Base-by-base conservation (phyloP, 495 filamentous ascomycete genomes). In the Xylaria grammica region DNA sequence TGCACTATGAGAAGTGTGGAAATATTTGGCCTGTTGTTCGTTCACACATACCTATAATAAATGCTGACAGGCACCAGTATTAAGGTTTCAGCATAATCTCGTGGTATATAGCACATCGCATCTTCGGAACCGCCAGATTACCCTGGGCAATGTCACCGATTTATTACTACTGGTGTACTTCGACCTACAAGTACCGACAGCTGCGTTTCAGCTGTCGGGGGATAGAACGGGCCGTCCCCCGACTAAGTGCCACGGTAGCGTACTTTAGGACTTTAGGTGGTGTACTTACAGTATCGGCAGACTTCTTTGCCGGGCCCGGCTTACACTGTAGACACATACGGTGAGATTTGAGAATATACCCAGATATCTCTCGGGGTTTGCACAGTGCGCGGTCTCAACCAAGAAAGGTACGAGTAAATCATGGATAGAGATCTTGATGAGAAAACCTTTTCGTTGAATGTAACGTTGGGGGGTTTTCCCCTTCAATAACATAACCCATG, bases 61-160 rank as follows among this genome's bases (percentile, higher is more conserved):
- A 6, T 2, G n/a, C 2, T 11, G 32, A 42, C 22, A 40, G 58
- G 46, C 15, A 42, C 17, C 44, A 52, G n/a, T 27, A 30, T 54
- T 29, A 48, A 19, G 50, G 40, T 34, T 54, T 36, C 30, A 55
- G 22, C 60, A 55, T 24, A 40, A 63, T 63, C 60, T 42, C 40
- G 50, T 36, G 50, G 50, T 22, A 29, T 30, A 48, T 49, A 17
- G 60, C 22, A 44, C 34, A 44, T 40, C 22, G 34, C 34, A 51
- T 61, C 42, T 51, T 51, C 58, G 46, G 32, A 51, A 51, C 32
- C 55, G 32, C 13, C 40, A 58, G 26, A 58, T 34, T 17, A 2
- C n/a, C 1, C 55, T 42, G 4, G 26, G 40, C 36, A 32, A 19
- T 45, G 40, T 46, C n/a, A 17, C 55, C 29, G 29, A 36, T 34